Base-by-base conservation (phyloP, 2,329 filamentous ascomycete species). In the Fusarium sp. region DNA sequence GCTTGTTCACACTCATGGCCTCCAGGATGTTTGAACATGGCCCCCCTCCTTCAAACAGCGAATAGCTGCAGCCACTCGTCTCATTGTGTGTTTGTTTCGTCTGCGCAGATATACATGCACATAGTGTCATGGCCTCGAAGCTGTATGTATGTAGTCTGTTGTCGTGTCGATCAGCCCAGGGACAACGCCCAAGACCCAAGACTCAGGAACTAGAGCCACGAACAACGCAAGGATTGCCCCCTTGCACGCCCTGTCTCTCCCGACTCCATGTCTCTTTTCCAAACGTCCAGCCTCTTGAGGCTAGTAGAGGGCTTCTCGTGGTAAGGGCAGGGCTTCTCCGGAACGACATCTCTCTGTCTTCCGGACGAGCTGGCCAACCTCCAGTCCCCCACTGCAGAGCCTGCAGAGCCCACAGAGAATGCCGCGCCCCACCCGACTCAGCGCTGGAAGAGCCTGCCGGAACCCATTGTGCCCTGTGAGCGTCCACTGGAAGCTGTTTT, bases 101-200 rank as follows among this genome's bases (percentile, higher is more conserved):
- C 40, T 54, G 35, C 50, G 32, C 27, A 30, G 32, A 38, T 27
- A 56, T 25, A 33, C 52, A 58, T 38, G 20, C 25, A 22, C 52
- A 62, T 25, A 71, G 57, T 47, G 62, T 47, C 50, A 69, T 65
- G 69, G 69, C 66, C 57, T 65, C 52, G 68, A 66, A 52, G 30
- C 27, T 52, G 47, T 52, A 52, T 60, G 52, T 37, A 57, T 30
- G 54, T 33, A 56, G 50, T 35, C n/a, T 27, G 43, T 54, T 47
- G 57, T 70, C 40, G 47, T 59, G 71, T 67, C 59, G 56, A 72
- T 75, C 69, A 67, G 54, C 57, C 35, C 25, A 69, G 71, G 47
- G 47, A 20, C 59, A 52, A 43, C 33, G 40, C 38, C 47, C 14
- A 37, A 74, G 58, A 47, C 62, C 47, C 14, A 37, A 74, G 58